Base-by-base conservation (phyloP, 2,329 filamentous ascomycete species). In the Trichocomaceae sp. region DNA sequence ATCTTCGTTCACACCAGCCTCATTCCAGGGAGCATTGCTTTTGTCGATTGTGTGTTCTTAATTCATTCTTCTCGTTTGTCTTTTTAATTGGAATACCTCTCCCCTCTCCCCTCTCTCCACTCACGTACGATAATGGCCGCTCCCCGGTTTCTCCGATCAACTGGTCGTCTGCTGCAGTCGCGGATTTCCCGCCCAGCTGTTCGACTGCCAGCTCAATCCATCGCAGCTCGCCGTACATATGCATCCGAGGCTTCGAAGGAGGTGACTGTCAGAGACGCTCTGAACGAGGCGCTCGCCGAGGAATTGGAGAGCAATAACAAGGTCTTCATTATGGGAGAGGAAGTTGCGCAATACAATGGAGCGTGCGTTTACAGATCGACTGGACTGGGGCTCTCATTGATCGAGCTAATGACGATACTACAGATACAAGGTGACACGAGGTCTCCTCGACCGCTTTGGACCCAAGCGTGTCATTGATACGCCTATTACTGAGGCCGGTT, bases 311-410 rank as follows among this genome's bases (percentile, higher is more conserved):
- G 76, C 70, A 95, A 99, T 76, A 81, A 86, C 61, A 97, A 96
- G 81, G 91, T 96, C 66, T 99, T 96, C 75, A 79, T 99, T 64
- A 75, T 99, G 57, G 93, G 93, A 68, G 93, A 99, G 81, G 93
- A 99, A 79, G 93, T 99, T 69, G 93, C 93, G 67, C 93, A 99
- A 78, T 99, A 99, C 81, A 99, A 99, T 75, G 93, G 93, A 81
- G 92, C 92, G 80, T 83, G 75, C 72, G 79, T 58, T 53, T 50
- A 41, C 55, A 15, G 22, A 37, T 46, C 20, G 7, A 26, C 23
- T 26, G 23, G 23, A 19, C 49, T 17, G 17, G 7, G 12, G 39
- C 15, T 35, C 19, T 37, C 50, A 29, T 49, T 44, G 42, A 41
- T 53, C n/a, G 46, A 52, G 66, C 75, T 79, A 65, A 79, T 68